Evolutionary conservation across 148 eudicot species (phyloP), one percentile per base, ranked within the genome.

Genomic region (Salicornia ramosissima): DNA sequence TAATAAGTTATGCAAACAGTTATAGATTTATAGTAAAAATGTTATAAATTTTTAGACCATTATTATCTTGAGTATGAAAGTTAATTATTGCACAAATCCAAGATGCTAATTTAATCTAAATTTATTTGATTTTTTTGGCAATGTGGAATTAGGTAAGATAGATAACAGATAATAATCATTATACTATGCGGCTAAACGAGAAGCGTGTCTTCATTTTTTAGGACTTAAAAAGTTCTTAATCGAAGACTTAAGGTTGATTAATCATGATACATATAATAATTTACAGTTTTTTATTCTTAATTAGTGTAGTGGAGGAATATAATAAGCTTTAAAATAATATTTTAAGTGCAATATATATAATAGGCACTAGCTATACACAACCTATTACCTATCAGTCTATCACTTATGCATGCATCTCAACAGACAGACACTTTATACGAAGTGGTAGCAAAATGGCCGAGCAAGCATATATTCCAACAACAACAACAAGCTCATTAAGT

Each of bases 401-500:
- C n/a, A n/a, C n/a, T n/a, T n/a, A n/a, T 60, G 22, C 26, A 69
- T 74, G 34, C 66, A 47, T 18, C 74, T 71, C 57, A 62, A 46
- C 68, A 28, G 5, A 61, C 31, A 71, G 30, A 46, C 65, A 71
- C 16, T 46, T n/a, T 63, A 53, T 21, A 33, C 29, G 39, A 71
- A 43, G 39, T 15, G 74, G 74, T 52, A 34, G 43, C 59, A 68
- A 39, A 51, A 52, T n/a, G n/a, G n/a, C n/a, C n/a, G 45, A 12
- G 29, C 73, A 57, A 34, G 64, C n/a, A 60, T 71, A 59, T 57
- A 59, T 61, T 24, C 31, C 10, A 59, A n/a, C n/a, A n/a, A n/a
- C n/a, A n/a, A n/a, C n/a, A n/a, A n/a, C n/a, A n/a, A n/a, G n/a
- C n/a, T n/a, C n/a, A n/a, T n/a, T n/a, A n/a, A n/a, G n/a, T n/a